Evolutionary conservation across 768 basidiomycete genomes (phyloP), one percentile per base, ranked within the genome.

Genomic region (Termitomyces bulborhizus): DNA sequence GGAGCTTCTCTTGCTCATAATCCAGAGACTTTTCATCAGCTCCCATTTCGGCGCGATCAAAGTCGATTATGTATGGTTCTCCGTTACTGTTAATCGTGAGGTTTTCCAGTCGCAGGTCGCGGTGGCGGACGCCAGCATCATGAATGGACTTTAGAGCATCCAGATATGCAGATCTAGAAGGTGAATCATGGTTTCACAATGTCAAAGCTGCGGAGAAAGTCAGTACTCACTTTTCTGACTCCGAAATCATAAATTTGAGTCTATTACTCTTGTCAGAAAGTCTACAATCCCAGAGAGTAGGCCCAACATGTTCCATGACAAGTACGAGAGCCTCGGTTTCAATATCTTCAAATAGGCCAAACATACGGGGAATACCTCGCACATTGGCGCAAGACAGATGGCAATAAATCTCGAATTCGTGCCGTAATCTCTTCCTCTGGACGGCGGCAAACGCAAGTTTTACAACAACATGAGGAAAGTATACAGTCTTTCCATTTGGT

Each of bases 261-360:
- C 46, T 32, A 21, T 34, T 5, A 34, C 32, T 47, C 46, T 34
- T 53, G 15, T 36, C 40, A 12, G 41, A 32, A 24, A 44, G 31
- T 27, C 51, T 53, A 32, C 40, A 27, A n/a, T 50, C 27, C 40
- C 46, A 43, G 9, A 59, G 37, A 6, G 37, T 43, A 3, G 45
- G 36, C 24, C 57, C 55, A 16, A 42, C 51, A 36, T 58, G 34
- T 1, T 52, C 36, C 56, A 57, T 57, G 9, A 61, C 31, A 21
- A 58, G 54, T 3, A 48, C 51, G 6, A 56, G 21, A 3, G 51
- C 36, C 6, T 49, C 47, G 43, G 53, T 56, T 37, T 59, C 53
- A 3, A 53, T 34, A 24, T 61, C 57, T 41, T 57, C 32, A 16
- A 63, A 62, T 11, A 61, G 18, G 21, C 62, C 62, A 37, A 60